A percentile compares a stretch with the other conserved stretches of the same genome.
phyloP scores from a whole-genome alignment of 2,329 filamentous ascomycete species.

The Colletotrichum orchidophilum region DNA sequence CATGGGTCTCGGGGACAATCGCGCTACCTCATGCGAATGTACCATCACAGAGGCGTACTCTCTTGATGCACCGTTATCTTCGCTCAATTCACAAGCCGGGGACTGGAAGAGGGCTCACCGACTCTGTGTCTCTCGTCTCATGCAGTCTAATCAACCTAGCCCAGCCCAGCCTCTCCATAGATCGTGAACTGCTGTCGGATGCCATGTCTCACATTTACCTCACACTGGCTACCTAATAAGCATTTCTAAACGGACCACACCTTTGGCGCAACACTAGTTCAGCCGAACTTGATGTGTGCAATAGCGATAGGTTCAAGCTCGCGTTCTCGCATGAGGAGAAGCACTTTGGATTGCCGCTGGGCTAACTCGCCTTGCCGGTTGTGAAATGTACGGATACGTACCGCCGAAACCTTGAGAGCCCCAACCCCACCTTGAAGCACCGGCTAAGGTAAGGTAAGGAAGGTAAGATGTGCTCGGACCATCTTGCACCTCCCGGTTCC shows the following conservation, averaged over 20 bases:
- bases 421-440: neutral
- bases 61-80: neutral
- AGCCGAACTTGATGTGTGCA: neutral
- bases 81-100: neutral
- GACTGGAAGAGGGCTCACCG: constrained; percentile 17
- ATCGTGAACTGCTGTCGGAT: neutral
- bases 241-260: neutral
- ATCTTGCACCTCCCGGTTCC: neutral
- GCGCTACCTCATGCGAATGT: neutral
- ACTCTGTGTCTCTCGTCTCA: constrained; percentile 9
- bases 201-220: neutral
- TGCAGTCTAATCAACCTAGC: neutral
- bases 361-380: neutral
- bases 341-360: neutral
- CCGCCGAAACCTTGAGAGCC: constrained; percentile 15
- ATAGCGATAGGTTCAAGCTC: neutral
- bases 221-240: neutral
- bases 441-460: neutral
- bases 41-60: neutral
- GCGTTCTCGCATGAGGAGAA: neutral
- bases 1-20: too few species aligned
- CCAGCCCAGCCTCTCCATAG: neutral
- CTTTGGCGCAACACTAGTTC: neutral
- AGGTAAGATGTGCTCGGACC: constrained; percentile 10
- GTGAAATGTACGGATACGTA: neutral